A percentile compares a stretch with the other conserved stretches of the same genome.
phyloP scores from a whole-genome alignment of 495 filamentous ascomycete genomes.

The Aspergillus egyptiacus region DNA sequence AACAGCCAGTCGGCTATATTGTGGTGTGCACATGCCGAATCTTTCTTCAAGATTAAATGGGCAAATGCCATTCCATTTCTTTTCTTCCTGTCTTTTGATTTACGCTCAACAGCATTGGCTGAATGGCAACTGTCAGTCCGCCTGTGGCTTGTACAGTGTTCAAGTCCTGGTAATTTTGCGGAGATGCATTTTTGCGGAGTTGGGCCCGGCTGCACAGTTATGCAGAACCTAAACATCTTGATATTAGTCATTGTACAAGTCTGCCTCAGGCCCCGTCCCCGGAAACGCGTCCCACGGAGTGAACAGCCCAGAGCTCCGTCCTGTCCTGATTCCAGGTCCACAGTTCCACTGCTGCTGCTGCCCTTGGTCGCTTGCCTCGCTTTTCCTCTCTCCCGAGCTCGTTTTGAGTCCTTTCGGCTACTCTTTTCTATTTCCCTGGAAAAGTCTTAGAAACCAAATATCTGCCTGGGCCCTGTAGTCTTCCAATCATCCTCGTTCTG shows the following conservation, averaged over 20 bases:
- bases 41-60: not conserved
- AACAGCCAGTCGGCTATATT: conserved; percentile 4
- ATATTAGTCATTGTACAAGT: not conserved
- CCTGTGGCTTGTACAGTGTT: too few species aligned
- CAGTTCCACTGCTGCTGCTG: conserved; percentile 6
- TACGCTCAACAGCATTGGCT: too few species aligned
- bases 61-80: too few species aligned
- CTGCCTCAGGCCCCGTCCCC: conserved; percentile 25
- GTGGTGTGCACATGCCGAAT: not conserved
- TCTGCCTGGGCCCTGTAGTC: conserved; percentile 14
- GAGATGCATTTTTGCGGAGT: not conserved
- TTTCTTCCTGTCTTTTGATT: too few species aligned
- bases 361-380: not conserved
- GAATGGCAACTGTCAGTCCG: too few species aligned
- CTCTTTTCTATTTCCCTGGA: conserved; percentile 9
- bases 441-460: not conserved
- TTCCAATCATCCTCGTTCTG: conserved; percentile 3
- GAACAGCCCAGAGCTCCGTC: not conserved
- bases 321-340: too few species aligned
- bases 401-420: conserved; percentile 1
- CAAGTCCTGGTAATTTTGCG: not conserved
- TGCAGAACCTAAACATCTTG: conserved; percentile 9
- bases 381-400: conserved; percentile 8
- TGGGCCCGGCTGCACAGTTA: not conserved
- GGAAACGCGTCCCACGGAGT: not conserved